These are phyloP conservation scores for Hemisphaericaspora xylofermentans DNA, from an alignment of 1,139 yeast species.

Conservation along the genomic window DNA sequence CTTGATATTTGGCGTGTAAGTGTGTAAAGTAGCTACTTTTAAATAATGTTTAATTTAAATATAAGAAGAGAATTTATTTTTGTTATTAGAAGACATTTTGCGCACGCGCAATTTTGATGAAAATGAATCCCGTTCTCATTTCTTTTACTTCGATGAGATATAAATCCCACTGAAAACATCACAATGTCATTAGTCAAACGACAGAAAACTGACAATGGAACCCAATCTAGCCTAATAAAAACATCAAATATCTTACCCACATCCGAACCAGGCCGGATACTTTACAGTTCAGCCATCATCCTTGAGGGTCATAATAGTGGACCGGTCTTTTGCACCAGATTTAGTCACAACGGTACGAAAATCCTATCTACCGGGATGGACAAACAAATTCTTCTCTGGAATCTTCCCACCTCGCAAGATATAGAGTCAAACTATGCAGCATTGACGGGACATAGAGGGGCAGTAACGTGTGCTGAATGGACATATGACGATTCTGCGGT, in stretches of 20 bases:
- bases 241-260: neutral
- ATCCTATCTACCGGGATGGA: slow-evolving; percentile 59
- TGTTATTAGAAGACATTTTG: neutral
- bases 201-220: neutral
- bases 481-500: slow-evolving; percentile 31
- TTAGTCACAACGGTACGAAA: slow-evolving; percentile 40
- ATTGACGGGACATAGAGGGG: slow-evolving; percentile 48
- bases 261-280: neutral
- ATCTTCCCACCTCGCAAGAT: slow-evolving; percentile 28
- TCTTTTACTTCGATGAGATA: neutral
- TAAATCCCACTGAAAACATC: neutral
- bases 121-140: neutral
- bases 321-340: slow-evolving; percentile 44
- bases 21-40: neutral
- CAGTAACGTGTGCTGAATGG: slow-evolving; percentile 54
- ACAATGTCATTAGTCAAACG: slow-evolving; percentile 1
- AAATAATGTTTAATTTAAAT: neutral
- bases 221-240: neutral
- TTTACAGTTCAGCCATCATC: slow-evolving; percentile 8
- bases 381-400: slow-evolving; percentile 47
- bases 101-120: neutral
- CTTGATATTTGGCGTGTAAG: neutral
- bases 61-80: too few species aligned
- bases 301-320: slow-evolving; percentile 46
- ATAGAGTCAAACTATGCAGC: slow-evolving; percentile 37